Percentiles rank a stretch among this genome's conserved stretches.
Conservation (phyloP, 1,139 yeast species). For the Hansenula sp. region DNA sequence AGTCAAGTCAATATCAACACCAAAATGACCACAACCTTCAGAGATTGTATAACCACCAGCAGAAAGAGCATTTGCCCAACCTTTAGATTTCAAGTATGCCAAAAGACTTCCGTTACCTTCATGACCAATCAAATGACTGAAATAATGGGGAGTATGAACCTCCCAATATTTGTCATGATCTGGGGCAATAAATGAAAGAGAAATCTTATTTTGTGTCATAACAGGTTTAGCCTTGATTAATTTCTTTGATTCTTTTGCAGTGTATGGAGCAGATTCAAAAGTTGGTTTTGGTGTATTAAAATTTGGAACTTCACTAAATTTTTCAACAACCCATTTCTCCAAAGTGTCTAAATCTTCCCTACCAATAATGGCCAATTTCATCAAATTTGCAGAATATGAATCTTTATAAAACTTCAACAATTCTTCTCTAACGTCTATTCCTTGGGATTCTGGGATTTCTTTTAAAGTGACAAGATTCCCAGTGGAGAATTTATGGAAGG, state of each 20-base stretch:
- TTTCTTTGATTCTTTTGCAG: conserved; percentile 45
- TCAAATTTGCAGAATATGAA: conserved; percentile 71
- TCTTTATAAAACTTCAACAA: conserved; percentile 57
- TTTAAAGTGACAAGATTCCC: conserved; percentile 66
- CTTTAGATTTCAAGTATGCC: conserved; percentile 59
- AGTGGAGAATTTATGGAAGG: conserved; percentile 72
- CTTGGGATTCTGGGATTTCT: conserved; percentile 44
- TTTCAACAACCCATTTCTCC: conserved; percentile 65
- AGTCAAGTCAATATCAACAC: conserved; percentile 72
- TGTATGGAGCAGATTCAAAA: conserved; percentile 41
- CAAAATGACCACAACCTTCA: conserved; percentile 63
- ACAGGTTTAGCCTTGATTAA: conserved; percentile 74
- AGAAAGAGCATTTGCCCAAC: conserved; percentile 78
- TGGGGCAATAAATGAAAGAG: conserved; percentile 69
- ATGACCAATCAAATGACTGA: conserved; percentile 84
- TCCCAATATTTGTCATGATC: conserved; percentile 66
- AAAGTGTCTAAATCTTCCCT: conserved; percentile 73
- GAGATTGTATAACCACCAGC: conserved; percentile 73
- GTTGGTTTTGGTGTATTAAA: conserved; percentile 46
- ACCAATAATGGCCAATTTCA: conserved; percentile 85
- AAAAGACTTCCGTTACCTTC: conserved; percentile 85
- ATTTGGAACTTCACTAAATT: conserved; percentile 63
- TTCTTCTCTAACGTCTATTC: conserved; percentile 61
- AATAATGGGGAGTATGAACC: conserved; percentile 65
- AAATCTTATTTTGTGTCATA: conserved; percentile 68